These are phyloP conservation scores for Verticillium longisporum DNA, from an alignment of 2,329 filamentous ascomycete species.

Conservation along the genomic window DNA sequence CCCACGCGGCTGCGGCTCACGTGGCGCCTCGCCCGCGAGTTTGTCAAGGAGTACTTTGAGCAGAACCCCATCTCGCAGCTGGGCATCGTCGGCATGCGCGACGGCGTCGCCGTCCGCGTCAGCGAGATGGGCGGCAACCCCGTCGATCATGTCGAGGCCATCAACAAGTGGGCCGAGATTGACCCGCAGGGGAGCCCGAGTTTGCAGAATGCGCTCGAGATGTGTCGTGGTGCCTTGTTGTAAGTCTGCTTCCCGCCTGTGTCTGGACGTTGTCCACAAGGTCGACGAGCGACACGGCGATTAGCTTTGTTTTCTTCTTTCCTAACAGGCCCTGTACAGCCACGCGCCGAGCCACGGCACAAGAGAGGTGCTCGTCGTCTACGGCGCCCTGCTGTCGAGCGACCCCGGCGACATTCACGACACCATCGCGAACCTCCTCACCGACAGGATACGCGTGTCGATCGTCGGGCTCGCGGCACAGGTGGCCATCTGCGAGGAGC, in stretches of 20 bases:
- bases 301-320: too few relatives aligned
- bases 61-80: conserved; percentile 98
- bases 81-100: conserved; percentile 85
- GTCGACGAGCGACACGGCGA: too few relatives aligned
- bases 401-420: conserved; percentile 95
- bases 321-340: conserved; percentile 29
- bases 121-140: conserved; percentile 91
- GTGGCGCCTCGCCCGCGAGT: conserved; percentile 76
- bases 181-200: conserved; percentile 71
- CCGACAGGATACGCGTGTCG: conserved; percentile 78
- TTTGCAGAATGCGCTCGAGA: conserved; percentile 91
- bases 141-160: conserved; percentile 73
- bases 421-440: conserved; percentile 71
- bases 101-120: conserved; percentile 78
- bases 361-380: conserved; percentile 84
- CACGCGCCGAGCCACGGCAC: conserved; percentile 92
- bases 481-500: conserved; percentile 84
- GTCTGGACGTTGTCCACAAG: too few relatives aligned
- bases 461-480: conserved; percentile 89
- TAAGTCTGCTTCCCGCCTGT: conserved; percentile 28
- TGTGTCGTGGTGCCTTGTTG: conserved; percentile 89
- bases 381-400: conserved; percentile 81
- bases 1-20: conserved; percentile 80
- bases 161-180: conserved; percentile 59
- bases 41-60: conserved; percentile 92